Percentiles rank a stretch among this genome's conserved stretches.
Evolutionary conservation across 2,329 filamentous ascomycete genomes (phyloP).

Genomic region (Meredithiella fracta): DNA sequence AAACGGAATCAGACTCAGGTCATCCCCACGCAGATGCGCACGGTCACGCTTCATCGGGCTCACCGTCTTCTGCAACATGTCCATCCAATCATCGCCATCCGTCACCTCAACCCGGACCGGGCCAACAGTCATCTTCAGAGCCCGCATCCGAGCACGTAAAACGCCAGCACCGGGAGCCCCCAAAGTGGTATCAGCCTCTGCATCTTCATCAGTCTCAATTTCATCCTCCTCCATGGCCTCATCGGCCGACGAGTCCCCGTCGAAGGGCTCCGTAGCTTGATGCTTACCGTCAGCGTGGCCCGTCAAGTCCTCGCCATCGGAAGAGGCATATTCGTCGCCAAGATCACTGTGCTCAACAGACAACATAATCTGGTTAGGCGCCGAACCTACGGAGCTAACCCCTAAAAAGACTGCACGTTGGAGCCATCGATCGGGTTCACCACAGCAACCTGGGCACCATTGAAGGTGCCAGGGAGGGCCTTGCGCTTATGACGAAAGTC

Average conservation of each 20-base stretch:
- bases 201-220: slow-evolving; percentile 16
- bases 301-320: slow-evolving; percentile 56
- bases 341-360: slow-evolving; percentile 45
- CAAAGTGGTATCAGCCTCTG: slow-evolving; percentile 28
- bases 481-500: slow-evolving; percentile 34
- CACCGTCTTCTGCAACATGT: slow-evolving; percentile 84
- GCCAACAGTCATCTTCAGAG: slow-evolving; percentile 41
- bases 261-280: slow-evolving; percentile 58
- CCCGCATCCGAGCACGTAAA: slow-evolving; percentile 46
- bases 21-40: slow-evolving; percentile 39
- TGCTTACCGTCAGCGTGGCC: slow-evolving; percentile 58
- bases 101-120: slow-evolving; percentile 44
- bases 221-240: slow-evolving; percentile 14
- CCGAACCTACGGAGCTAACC: slow-evolving; percentile 73
- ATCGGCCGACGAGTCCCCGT: slow-evolving; percentile 13
- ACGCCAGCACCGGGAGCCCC: slow-evolving; percentile 39
- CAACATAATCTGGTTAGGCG: slow-evolving; percentile 42
- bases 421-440: slow-evolving; percentile 26
- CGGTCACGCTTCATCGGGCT: slow-evolving; percentile 88
- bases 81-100: slow-evolving; percentile 74
- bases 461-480: slow-evolving; percentile 64
- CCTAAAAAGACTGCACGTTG: slow-evolving; percentile 63
- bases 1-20: slow-evolving; percentile 30
- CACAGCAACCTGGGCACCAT: slow-evolving; percentile 38
- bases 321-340: slow-evolving; percentile 63